Evolutionary conservation across 2,329 filamentous ascomycete species (phyloP).

Genomic region (Neodidymelliopsis sp.): DNA sequence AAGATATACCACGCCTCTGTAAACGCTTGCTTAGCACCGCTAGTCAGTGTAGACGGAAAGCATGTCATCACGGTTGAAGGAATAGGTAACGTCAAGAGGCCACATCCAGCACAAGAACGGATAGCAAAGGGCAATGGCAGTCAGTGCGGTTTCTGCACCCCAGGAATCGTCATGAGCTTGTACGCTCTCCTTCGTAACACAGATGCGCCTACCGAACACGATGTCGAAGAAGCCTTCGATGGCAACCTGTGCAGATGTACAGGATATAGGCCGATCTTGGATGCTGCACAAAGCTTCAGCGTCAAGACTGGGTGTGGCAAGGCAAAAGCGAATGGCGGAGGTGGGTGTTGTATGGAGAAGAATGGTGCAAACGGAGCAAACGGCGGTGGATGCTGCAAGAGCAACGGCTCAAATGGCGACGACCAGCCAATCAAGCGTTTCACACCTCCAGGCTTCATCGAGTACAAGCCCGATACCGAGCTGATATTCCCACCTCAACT

Average conservation of each 20-base stretch:
- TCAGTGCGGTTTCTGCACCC: constrained; percentile 95
- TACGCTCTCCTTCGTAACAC: constrained; percentile 93
- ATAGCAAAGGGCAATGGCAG: constrained; percentile 91
- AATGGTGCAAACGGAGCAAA: constrained; percentile 38
- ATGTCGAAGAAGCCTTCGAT: constrained; percentile 95
- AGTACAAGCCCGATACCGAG: constrained; percentile 92
- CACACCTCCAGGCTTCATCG: constrained; percentile 88
- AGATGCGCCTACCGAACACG: constrained; percentile 75
- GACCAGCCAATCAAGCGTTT: constrained; percentile 66
- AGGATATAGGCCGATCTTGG: constrained; percentile 90
- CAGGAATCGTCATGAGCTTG: constrained; percentile 96
- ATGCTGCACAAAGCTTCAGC: constrained; percentile 91
- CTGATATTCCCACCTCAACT: constrained; percentile 91
- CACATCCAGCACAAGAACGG: constrained; percentile 89
- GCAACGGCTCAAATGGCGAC: constrained; percentile 48
- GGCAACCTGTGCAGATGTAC: constrained; percentile 96
- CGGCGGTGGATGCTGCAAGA: constrained; percentile 53
- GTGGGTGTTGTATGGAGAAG: constrained; percentile 76
- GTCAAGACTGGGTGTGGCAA: constrained; percentile 64
- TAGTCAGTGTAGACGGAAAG: constrained; percentile 94
- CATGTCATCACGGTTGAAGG: constrained; percentile 98
- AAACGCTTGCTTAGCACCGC: constrained; percentile 91
- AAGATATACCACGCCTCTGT: constrained; percentile 95
- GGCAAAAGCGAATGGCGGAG: constrained; percentile 64
- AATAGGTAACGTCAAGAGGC: constrained; percentile 85